Evolutionary conservation across 805 yeast species (phyloP).

Genomic region (Starmerella riodocensis): DNA sequence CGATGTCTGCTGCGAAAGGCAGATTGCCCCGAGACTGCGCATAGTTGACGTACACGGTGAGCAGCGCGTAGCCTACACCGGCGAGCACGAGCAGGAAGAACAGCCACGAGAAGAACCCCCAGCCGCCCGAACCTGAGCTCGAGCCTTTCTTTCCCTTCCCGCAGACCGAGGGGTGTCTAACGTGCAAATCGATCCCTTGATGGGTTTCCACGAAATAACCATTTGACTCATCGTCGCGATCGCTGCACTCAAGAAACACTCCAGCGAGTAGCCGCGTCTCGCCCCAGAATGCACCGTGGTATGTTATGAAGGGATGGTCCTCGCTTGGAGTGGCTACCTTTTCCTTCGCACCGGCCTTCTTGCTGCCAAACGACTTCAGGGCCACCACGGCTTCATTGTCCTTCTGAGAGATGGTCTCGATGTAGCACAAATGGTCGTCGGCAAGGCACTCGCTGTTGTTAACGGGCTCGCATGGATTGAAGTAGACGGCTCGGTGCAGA

Average conservation of each 20-base stretch:
- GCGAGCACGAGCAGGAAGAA: slow-evolving; percentile 63
- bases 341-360: slow-evolving; percentile 17
- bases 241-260: slow-evolving; percentile 4
- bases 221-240: slow-evolving; percentile 15
- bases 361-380: slow-evolving; percentile 37
- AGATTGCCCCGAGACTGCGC: slow-evolving; percentile 54
- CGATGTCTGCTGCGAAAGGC: slow-evolving; percentile 37
- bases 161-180: background rate
- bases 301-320: slow-evolving; percentile 24
- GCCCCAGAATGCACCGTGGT: slow-evolving; percentile 58
- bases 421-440: slow-evolving; percentile 68
- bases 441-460: slow-evolving; percentile 39
- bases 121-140: slow-evolving; percentile 18
- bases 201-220: background rate
- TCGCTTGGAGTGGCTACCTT: background rate
- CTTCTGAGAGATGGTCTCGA: slow-evolving; percentile 32
- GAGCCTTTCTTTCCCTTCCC: background rate
- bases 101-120: slow-evolving; percentile 77
- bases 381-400: slow-evolving; percentile 41
- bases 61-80: slow-evolving; percentile 57
- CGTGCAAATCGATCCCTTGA: slow-evolving; percentile 17
- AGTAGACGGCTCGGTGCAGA: slow-evolving; percentile 49
- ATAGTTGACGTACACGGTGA: slow-evolving; percentile 64
- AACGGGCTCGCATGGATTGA: slow-evolving; percentile 56
- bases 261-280: slow-evolving; percentile 30